Conservation (phyloP, 2,329 filamentous ascomycete species). For the Fusarium ambrosium region DNA sequence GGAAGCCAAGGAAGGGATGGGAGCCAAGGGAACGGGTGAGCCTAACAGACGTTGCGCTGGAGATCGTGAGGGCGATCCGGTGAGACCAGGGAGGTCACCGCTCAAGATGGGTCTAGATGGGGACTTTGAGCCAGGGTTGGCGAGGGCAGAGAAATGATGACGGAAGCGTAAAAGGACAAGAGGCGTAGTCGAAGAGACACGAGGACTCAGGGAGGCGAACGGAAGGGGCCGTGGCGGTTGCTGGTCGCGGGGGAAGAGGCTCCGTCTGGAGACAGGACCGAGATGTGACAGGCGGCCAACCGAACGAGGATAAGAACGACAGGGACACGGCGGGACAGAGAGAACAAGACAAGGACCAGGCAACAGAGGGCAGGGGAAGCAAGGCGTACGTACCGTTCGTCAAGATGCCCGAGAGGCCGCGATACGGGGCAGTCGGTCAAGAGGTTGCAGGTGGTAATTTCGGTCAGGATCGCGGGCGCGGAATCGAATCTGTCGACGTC, state of each 20-base stretch:
- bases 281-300: constrained; percentile 39
- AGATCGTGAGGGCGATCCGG: constrained; percentile 47
- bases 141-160: constrained; percentile 26
- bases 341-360: constrained; percentile 23
- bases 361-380: neutral
- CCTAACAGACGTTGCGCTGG: constrained; percentile 37
- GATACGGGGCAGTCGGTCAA: constrained; percentile 12
- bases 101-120: constrained; percentile 44
- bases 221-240: constrained; percentile 40
- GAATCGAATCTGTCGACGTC: constrained; percentile 17
- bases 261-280: constrained; percentile 47
- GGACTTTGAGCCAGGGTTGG: constrained; percentile 32
- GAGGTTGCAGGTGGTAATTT: constrained; percentile 25
- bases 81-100: constrained; percentile 45
- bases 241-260: constrained; percentile 46
- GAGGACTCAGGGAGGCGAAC: constrained; percentile 22
- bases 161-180: constrained; percentile 29
- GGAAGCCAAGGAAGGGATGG: constrained; percentile 13
- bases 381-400: constrained; percentile 25
- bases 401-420: neutral
- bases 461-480: constrained; percentile 16
- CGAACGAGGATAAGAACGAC: constrained; percentile 42
- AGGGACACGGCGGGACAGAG: constrained; percentile 41
- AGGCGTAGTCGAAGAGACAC: constrained; percentile 18
- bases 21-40: constrained; percentile 33